These are phyloP conservation scores for Maudiozyma serrabonitensis DNA, from an alignment of 805 yeast species.

Conservation along the genomic window DNA sequence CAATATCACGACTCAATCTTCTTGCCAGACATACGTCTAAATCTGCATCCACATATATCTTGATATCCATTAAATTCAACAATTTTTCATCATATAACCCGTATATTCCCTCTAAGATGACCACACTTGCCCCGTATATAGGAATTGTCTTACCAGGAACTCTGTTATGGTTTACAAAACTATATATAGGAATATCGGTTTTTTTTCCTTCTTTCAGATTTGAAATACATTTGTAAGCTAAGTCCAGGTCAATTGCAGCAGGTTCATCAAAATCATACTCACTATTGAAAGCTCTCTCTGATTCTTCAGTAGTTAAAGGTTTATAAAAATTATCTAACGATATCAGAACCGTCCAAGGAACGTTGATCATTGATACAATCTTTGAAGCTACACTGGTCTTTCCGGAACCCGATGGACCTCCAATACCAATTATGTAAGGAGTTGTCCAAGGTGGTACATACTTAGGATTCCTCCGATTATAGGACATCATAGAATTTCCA, in stretches of 20 bases:
- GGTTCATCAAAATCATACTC: constrained; percentile 86
- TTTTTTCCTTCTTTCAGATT: constrained; percentile 62
- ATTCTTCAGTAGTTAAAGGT: constrained; percentile 56
- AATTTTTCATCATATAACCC: constrained; percentile 66
- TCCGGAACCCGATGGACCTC: constrained; percentile 85
- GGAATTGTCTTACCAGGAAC: constrained; percentile 59
- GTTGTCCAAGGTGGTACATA: constrained; percentile 84
- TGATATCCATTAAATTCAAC: constrained; percentile 69
- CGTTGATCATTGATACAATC: constrained; percentile 66
- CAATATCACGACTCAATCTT: constrained; percentile 76
- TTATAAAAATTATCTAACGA: constrained; percentile 88
- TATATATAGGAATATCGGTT: constrained; percentile 57
- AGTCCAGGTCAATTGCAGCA: constrained; percentile 69
- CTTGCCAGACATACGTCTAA: constrained; percentile 87
- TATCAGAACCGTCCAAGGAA: constrained; percentile 89
- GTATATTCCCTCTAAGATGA: constrained; percentile 85
- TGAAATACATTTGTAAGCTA: constrained; percentile 51
- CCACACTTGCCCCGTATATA: constrained; percentile 88
- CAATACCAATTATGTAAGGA: constrained; percentile 80
- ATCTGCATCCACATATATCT: constrained; percentile 88
- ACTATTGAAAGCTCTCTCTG: constrained; percentile 52
- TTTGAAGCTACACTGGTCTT: constrained; percentile 85
- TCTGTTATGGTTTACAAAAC: constrained; percentile 54
- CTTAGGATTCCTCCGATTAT: constrained; percentile 4
- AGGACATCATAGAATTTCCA: constrained; percentile 8